phyloP scores from a whole-genome alignment of 495 filamentous ascomycete genomes.

The Pyrenula aspistea region DNA sequence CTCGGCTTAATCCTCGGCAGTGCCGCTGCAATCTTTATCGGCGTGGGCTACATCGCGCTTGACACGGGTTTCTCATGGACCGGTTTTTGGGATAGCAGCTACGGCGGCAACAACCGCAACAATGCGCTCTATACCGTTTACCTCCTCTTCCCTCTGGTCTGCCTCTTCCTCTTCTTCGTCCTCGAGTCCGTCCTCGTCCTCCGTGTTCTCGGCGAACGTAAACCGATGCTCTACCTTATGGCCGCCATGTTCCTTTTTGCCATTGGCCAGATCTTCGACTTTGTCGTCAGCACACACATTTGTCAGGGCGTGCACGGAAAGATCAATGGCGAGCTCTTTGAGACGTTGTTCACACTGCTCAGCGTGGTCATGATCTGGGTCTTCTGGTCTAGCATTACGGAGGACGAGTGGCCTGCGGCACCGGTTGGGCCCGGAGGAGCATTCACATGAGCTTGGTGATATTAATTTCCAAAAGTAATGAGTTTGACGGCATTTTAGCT shows the following conservation, averaged over 20 bases:
- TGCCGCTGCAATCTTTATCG: slow-evolving; percentile 62
- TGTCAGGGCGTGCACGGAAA: slow-evolving; percentile 70
- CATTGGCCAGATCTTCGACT: slow-evolving; percentile 89
- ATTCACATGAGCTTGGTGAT: no score
- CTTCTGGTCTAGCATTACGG: slow-evolving; percentile 98
- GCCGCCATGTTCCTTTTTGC: slow-evolving; percentile 71
- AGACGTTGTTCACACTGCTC: slow-evolving; percentile 82
- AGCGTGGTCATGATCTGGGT: slow-evolving; percentile 75
- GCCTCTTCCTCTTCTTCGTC: slow-evolving; percentile 69
- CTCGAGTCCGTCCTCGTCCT: slow-evolving; percentile 76
- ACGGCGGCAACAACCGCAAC: slow-evolving; percentile 47
- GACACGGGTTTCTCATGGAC: slow-evolving; percentile 89
- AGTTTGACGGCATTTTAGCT: neutral
- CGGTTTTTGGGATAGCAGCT: slow-evolving; percentile 52
- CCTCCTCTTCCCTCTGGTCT: slow-evolving; percentile 81
- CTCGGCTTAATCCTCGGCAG: slow-evolving; percentile 64
- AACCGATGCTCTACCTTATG: slow-evolving; percentile 77
- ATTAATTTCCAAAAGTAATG: no score
- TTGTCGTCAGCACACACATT: slow-evolving; percentile 81
- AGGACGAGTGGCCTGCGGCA: slow-evolving; percentile 92
- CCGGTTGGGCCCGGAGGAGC: slow-evolving; percentile 24
- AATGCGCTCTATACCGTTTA: slow-evolving; percentile 91
- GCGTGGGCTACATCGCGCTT: slow-evolving; percentile 89
- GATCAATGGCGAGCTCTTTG: slow-evolving; percentile 87
- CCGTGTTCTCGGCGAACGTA: slow-evolving; percentile 68